Conservation (phyloP, 2,329 filamentous ascomycete species). For the Lachnellula arida region DNA sequence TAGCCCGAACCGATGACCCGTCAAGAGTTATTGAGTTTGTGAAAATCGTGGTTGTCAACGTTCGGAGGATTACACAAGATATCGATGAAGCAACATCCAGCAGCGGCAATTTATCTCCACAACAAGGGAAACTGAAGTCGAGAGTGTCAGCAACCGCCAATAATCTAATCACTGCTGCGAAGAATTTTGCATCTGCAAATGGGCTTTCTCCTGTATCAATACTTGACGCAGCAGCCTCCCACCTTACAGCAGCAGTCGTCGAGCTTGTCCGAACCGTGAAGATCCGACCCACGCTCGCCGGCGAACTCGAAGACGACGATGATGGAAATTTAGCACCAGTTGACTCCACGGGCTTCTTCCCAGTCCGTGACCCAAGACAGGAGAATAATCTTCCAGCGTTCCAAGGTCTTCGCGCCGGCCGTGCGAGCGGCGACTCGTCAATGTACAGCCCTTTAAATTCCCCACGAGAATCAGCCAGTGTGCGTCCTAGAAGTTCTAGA, state of each 20-base stretch:
- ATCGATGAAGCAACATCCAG: slow-evolving; percentile 56
- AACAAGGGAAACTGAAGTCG: slow-evolving; percentile 67
- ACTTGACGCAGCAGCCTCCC: slow-evolving; percentile 86
- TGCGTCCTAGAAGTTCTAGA: slow-evolving; percentile 32
- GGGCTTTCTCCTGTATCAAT: slow-evolving; percentile 91
- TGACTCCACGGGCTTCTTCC: slow-evolving; percentile 67
- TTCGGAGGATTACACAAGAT: slow-evolving; percentile 80
- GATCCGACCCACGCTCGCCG: slow-evolving; percentile 69
- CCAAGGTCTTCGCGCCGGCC: slow-evolving; percentile 50
- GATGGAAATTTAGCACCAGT: slow-evolving; percentile 63
- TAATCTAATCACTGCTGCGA: slow-evolving; percentile 89
- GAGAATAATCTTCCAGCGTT: slow-evolving; percentile 43
- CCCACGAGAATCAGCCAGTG: slow-evolving; percentile 50
- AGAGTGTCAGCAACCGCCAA: slow-evolving; percentile 91
- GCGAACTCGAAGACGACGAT: slow-evolving; percentile 74
- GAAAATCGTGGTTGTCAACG: slow-evolving; percentile 77
- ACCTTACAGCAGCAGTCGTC: slow-evolving; percentile 79
- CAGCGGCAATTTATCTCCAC: slow-evolving; percentile 47
- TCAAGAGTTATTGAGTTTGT: slow-evolving; percentile 76
- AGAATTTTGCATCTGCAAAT: slow-evolving; percentile 78
- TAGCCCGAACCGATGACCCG: slow-evolving; percentile 68
- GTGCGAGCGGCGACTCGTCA: slow-evolving; percentile 64
- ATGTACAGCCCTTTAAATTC: slow-evolving; percentile 71
- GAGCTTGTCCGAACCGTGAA: slow-evolving; percentile 82
- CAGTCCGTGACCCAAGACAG: slow-evolving; percentile 39